Percentiles rank a stretch among this genome's conserved stretches.
Evolutionary conservation across 2,329 filamentous ascomycete species (phyloP).

Genomic region (Hypoxylon sp.): DNA sequence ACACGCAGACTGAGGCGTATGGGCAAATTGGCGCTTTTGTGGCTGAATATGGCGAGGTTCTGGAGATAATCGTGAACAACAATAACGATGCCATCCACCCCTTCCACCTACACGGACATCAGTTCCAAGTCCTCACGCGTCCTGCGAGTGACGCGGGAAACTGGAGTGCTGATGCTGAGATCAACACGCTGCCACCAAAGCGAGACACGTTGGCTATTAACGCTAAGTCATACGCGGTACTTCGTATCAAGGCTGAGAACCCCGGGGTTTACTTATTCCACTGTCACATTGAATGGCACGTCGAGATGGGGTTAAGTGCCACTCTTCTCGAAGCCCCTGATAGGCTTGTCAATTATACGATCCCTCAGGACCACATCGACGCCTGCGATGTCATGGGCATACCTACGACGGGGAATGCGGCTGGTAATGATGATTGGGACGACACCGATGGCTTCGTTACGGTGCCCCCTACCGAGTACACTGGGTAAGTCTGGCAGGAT

Average conservation of each 20-base stretch:
- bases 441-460: slow-evolving; percentile 52
- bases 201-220: slow-evolving; percentile 54
- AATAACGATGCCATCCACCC: slow-evolving; percentile 63
- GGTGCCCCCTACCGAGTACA: slow-evolving; percentile 49
- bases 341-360: slow-evolving; percentile 66
- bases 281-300: slow-evolving; percentile 74
- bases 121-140: slow-evolving; percentile 67
- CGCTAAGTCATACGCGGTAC: slow-evolving; percentile 62
- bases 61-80: slow-evolving; percentile 68
- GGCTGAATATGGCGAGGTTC: slow-evolving; percentile 56
- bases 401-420: slow-evolving; percentile 74
- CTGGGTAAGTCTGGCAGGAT: slow-evolving; percentile 46
- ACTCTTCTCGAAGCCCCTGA: slow-evolving; percentile 71
- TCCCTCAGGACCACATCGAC: slow-evolving; percentile 71
- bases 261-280: slow-evolving; percentile 71
- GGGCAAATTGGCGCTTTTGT: slow-evolving; percentile 61
- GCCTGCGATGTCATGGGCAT: slow-evolving; percentile 62
- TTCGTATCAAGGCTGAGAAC: slow-evolving; percentile 67
- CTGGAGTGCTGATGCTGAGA: slow-evolving; percentile 53
- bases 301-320: slow-evolving; percentile 70
- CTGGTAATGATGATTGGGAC: slow-evolving; percentile 59
- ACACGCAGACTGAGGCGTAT: slow-evolving; percentile 60
- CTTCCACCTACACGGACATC: slow-evolving; percentile 69
- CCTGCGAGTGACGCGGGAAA: slow-evolving; percentile 56
- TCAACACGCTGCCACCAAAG: slow-evolving; percentile 35